A percentile compares a stretch with the other conserved stretches of the same genome.
These are phyloP conservation scores for Arxiozyma heterogenica DNA, from an alignment of 1,139 yeast species.

Conservation along the genomic window DNA sequence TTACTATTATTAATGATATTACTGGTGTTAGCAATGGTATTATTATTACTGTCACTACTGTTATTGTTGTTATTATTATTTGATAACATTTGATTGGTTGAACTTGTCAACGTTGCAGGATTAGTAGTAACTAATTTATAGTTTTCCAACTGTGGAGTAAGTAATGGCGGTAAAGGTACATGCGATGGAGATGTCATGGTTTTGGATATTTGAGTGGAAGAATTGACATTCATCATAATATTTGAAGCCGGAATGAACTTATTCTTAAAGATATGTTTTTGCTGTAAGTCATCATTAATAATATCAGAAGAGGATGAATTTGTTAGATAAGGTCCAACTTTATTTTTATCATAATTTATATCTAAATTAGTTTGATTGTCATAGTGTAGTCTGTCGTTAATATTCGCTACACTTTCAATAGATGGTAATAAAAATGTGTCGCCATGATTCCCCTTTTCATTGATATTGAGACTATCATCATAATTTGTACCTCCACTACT, in stretches of 20 bases:
- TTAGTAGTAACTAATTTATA: background rate
- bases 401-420: background rate
- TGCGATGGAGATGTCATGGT: background rate
- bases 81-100: background rate
- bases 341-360: background rate
- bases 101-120: background rate
- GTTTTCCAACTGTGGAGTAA: background rate
- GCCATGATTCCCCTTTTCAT: constrained; percentile 15
- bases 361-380: background rate
- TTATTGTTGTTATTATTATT: background rate
- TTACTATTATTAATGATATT: background rate
- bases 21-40: background rate
- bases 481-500: background rate
- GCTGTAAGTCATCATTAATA: background rate
- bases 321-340: background rate
- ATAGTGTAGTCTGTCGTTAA: background rate
- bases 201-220: background rate
- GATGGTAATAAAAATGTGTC: constrained; percentile 13
- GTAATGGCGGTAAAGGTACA: constrained; percentile 1
- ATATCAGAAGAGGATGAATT: background rate
- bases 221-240: background rate
- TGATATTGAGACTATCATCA: background rate
- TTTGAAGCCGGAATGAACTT: background rate
- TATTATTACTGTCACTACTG: background rate
- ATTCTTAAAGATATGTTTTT: background rate